Conservation (phyloP, 2,329 filamentous ascomycete species). For the Microsporum canis region DNA sequence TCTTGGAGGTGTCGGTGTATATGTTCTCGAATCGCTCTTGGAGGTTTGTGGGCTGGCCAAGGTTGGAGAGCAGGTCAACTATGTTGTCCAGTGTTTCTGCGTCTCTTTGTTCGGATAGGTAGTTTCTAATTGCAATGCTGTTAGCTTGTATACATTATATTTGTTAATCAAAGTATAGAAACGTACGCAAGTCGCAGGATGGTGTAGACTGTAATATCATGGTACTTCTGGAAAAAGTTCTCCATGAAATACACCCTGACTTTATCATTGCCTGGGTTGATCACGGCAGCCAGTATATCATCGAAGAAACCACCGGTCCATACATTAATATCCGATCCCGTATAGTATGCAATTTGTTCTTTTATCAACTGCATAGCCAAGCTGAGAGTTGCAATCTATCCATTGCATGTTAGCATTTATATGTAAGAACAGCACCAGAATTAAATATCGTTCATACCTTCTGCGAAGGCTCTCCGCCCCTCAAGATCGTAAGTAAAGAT, state of each 20-base stretch:
- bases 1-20: constrained; percentile 40
- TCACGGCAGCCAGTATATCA: constrained; percentile 51
- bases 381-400: constrained; percentile 57
- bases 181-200: constrained; percentile 62
- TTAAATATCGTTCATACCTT: constrained; percentile 22
- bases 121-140: constrained; percentile 21
- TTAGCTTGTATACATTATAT: not conserved
- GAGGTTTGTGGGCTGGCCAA: constrained; percentile 56
- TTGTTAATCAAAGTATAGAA: not conserved
- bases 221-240: constrained; percentile 66
- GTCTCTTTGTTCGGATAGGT: constrained; percentile 21
- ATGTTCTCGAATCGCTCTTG: constrained; percentile 29
- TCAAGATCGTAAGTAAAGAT: constrained; percentile 51
- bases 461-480: constrained; percentile 47
- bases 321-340: constrained; percentile 45
- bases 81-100: constrained; percentile 26
- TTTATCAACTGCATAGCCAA: constrained; percentile 76
- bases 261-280: constrained; percentile 48
- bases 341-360: constrained; percentile 55
- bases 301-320: constrained; percentile 60
- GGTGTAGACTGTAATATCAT: constrained; percentile 76
- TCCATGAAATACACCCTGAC: constrained; percentile 62
- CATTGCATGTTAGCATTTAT: constrained; percentile 7
- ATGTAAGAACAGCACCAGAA: not conserved
- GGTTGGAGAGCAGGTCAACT: constrained; percentile 32